Evolutionary conservation across 208 protist species (phyloP).

Genomic region (Trypanosoma brucei): DNA sequence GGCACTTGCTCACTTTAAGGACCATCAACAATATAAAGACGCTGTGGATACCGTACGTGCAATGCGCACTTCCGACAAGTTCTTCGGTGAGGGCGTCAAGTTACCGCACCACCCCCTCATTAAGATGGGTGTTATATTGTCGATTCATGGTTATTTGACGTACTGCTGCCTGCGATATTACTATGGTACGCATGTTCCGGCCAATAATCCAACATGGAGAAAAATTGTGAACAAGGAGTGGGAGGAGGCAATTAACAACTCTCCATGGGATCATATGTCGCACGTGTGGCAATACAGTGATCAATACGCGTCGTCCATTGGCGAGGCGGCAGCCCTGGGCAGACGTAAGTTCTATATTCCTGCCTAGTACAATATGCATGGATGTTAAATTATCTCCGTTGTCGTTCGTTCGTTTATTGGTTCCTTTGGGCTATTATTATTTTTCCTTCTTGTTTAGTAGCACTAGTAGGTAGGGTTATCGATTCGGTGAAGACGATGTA

Average conservation of each 20-base stretch:
- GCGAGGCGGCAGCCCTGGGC: constrained; percentile 55
- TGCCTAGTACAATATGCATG: constrained; percentile 23
- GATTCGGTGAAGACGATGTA: neutral
- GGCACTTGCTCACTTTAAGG: constrained; percentile 81
- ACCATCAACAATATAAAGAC: constrained; percentile 85
- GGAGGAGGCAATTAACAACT: constrained; percentile 89
- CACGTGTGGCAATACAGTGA: constrained; percentile 89
- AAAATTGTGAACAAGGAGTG: constrained; percentile 90
- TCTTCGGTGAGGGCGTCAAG: constrained; percentile 85
- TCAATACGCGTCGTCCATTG: constrained; percentile 63
- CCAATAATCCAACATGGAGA: constrained; percentile 86
- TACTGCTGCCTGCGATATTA: constrained; percentile 60
- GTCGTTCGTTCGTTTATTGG: neutral
- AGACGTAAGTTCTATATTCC: constrained; percentile 77
- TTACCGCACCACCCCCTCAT: constrained; percentile 47
- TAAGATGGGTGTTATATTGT: constrained; percentile 36
- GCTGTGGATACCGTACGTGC: constrained; percentile 73
- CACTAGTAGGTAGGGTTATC: neutral
- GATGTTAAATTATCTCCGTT: neutral
- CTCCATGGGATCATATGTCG: constrained; percentile 88
- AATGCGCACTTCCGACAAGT: constrained; percentile 75
- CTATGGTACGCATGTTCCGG: constrained; percentile 67
- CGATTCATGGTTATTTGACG: constrained; percentile 36
- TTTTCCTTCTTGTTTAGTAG: neutral
- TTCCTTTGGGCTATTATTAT: neutral